These are phyloP conservation scores for Rhodocollybia butyracea DNA, from an alignment of 768 basidiomycete genomes.

Conservation along the genomic window DNA sequence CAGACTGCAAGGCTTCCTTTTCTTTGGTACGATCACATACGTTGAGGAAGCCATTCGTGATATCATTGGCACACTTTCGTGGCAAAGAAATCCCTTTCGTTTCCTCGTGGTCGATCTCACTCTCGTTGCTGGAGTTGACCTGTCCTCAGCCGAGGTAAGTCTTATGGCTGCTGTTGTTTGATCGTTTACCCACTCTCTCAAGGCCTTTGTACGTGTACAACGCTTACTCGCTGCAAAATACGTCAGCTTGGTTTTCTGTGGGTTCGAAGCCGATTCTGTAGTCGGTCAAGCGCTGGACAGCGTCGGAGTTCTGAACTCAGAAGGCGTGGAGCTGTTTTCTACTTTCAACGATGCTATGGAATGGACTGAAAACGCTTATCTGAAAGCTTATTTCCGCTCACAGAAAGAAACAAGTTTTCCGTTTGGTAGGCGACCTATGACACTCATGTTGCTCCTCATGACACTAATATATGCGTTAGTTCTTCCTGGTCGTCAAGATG, in stretches of 20 bases:
- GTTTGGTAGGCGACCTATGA: conserved; percentile 36
- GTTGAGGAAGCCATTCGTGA: conserved; percentile 86
- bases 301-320: conserved; percentile 76
- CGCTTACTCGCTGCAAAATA: conserved; percentile 69
- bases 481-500: conserved; percentile 56
- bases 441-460: neutral
- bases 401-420: conserved; percentile 52
- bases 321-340: conserved; percentile 77
- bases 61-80: conserved; percentile 66
- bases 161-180: no score
- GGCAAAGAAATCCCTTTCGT: conserved; percentile 73
- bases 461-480: conserved; percentile 27
- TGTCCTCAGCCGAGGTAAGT: conserved; percentile 95
- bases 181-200: no score
- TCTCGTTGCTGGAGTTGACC: conserved; percentile 86
- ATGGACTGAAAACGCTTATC: conserved; percentile 94
- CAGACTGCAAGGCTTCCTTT: conserved; percentile 86
- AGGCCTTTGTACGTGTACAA: conserved; percentile 89
- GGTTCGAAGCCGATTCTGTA: conserved; percentile 57
- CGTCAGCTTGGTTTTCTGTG: conserved; percentile 90
- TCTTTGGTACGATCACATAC: conserved; percentile 89
- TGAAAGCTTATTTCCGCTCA: conserved; percentile 74
- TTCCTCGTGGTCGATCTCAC: conserved; percentile 89
- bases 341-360: conserved; percentile 90
- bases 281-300: conserved; percentile 72